Evolutionary conservation across 257 asterid genomes (phyloP), one percentile per base, ranked within the genome.

Genomic region (Lavandula angustifolia): DNA sequence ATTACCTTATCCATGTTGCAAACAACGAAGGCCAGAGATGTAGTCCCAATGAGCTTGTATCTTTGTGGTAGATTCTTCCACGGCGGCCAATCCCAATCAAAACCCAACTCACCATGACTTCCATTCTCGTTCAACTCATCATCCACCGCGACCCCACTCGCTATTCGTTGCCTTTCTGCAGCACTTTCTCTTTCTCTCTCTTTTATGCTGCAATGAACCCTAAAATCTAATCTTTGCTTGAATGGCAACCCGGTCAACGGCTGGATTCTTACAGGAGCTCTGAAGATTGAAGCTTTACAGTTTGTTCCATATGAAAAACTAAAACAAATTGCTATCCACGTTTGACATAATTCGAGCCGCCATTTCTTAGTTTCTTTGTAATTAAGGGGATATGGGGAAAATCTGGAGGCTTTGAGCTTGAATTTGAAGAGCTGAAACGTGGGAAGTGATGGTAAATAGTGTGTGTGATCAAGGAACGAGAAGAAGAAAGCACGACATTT

Each of bases 1-100:
- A 43, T 54, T 64, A 92, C 99, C 96, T 92, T 92, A 71, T 92
- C 99, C 99, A 92, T 92, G 73, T 92, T 89, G 79, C 97, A 92
- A 72, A 92, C 66, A 76, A 89, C 88, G 64, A 92, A 92, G 47
- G 99, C 99, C 46, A 92, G 75, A 51, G 99, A 84, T 11, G 97
- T 92, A 66, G 96, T 87, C 68, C 97, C 97, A 61, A 92, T 81
- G 53, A 92, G 94, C 80, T 87, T 82, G 73, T 92, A 92, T 76
- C 97, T 82, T 47, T 70, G 84, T 69, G 99, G 99, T 12, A 92
- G 77, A 76, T 86, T 87, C 85, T 85, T 79, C 99, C 94, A 92
- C 16, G 96, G 95, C 11, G 87, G 84, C 98, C 96, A 88, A 73
- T 79, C 75, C 94, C 77, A 63, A 16, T 67, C 72, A 73, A 81